A percentile compares a stretch with the other conserved stretches of the same genome.
Conservation (phyloP, 345 rosid species). For the Pseudoturritis turrita region DNA sequence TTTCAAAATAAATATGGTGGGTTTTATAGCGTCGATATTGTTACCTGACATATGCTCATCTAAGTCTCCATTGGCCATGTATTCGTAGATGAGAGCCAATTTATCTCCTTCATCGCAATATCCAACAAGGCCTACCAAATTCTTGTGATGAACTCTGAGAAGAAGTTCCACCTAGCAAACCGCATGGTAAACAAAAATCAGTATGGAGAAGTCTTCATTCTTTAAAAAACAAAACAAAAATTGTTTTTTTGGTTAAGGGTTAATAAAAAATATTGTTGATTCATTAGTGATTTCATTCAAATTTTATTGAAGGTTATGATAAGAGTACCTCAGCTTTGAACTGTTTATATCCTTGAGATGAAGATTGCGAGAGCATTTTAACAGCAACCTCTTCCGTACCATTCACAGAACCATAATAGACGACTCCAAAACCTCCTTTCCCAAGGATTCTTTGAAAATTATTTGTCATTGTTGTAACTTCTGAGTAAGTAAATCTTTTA, state of each 20-base stretch:
- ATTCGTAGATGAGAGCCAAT: conserved; percentile 47
- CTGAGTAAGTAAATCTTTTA: conserved; percentile 24
- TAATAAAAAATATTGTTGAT: no score
- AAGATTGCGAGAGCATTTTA: conserved; percentile 28
- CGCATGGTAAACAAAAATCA: neutral
- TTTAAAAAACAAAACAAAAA: no score
- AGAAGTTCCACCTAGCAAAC: conserved; percentile 37
- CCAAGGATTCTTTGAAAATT: conserved; percentile 32
- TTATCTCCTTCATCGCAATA: conserved; percentile 40
- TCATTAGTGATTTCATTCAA: no score
- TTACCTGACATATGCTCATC: conserved; percentile 33
- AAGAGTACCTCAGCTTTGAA: conserved; percentile 14
- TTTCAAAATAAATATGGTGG: no score
- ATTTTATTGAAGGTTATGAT: neutral
- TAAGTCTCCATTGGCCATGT: conserved; percentile 45
- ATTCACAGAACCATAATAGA: conserved; percentile 38
- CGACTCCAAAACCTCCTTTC: conserved; percentile 53
- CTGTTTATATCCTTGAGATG: conserved; percentile 32
- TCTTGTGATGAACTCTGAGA: conserved; percentile 47
- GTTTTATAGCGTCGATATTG: neutral
- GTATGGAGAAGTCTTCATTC: no score
- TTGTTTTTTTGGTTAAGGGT: no score
- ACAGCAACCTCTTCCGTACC: conserved; percentile 24
- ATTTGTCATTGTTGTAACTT: conserved; percentile 21
- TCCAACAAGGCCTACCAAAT: conserved; percentile 40